Evolutionary conservation across 2,329 filamentous ascomycete genomes (phyloP).

Genomic region (Tolypocladium endophyticum): DNA sequence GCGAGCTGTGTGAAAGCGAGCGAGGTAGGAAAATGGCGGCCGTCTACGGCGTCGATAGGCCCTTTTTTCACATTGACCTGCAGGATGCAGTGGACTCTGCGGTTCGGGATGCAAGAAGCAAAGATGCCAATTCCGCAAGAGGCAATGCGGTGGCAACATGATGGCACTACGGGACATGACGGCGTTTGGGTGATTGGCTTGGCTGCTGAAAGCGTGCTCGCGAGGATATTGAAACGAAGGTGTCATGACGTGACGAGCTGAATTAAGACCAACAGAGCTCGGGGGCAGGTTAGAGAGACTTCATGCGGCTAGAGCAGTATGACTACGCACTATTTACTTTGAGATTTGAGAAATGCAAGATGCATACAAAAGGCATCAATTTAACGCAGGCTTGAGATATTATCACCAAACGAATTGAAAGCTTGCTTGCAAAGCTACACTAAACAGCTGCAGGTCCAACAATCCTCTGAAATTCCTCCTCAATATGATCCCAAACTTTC

Average conservation of each 20-base stretch:
- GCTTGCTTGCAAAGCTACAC: background rate
- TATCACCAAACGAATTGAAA: too few relatives aligned
- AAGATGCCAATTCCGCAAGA: conserved; percentile 5
- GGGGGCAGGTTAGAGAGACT: background rate
- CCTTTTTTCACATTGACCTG: conserved; percentile 37
- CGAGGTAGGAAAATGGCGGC: conserved; percentile 10
- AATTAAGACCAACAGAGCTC: background rate
- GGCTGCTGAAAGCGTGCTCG: background rate
- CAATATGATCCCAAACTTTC: background rate
- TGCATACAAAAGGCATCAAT: too few relatives aligned
- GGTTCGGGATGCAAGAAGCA: conserved; percentile 14
- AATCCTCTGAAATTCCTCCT: background rate
- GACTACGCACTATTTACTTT: background rate
- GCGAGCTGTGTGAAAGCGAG: background rate
- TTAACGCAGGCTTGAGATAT: too few relatives aligned
- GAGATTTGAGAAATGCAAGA: too few relatives aligned
- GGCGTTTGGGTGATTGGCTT: background rate
- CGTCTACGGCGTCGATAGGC: conserved; percentile 30
- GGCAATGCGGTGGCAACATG: background rate
- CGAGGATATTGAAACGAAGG: background rate
- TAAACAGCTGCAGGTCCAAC: background rate
- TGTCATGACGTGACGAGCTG: too few relatives aligned
- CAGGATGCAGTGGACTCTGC: conserved; percentile 28
- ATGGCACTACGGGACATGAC: background rate
- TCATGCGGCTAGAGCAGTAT: background rate